Evolutionary conservation across 495 filamentous ascomycete genomes (phyloP).

Genomic region (Hypoxylon subgilvum): DNA sequence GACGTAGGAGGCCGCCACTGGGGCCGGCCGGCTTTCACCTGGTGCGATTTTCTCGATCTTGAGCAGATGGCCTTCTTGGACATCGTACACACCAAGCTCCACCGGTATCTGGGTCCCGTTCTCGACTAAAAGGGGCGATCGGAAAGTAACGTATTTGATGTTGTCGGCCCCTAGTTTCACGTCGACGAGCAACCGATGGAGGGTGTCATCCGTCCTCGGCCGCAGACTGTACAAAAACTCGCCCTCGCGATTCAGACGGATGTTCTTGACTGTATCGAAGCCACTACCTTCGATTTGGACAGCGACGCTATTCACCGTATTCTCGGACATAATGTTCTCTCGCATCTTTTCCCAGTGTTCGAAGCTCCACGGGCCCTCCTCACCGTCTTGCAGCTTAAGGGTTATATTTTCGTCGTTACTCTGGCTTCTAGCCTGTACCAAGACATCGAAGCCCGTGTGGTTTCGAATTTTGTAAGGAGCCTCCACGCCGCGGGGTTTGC

Average conservation of each 20-base stretch:
- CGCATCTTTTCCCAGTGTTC: slow-evolving; percentile 94
- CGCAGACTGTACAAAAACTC: slow-evolving; percentile 87
- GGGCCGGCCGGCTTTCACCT: slow-evolving; percentile 87
- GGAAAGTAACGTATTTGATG: slow-evolving; percentile 95
- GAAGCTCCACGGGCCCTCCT: slow-evolving; percentile 94
- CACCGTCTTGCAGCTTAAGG: slow-evolving; percentile 84
- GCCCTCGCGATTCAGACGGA: slow-evolving; percentile 90
- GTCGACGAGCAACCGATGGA: slow-evolving; percentile 90
- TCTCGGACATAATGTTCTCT: slow-evolving; percentile 84
- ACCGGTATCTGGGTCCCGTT: slow-evolving; percentile 97
- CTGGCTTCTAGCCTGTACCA: slow-evolving; percentile 77
- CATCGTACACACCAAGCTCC: slow-evolving; percentile 91
- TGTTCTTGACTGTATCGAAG: slow-evolving; percentile 86
- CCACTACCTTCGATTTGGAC: slow-evolving; percentile 89
- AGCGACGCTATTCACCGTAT: slow-evolving; percentile 74
- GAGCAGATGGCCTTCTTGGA: slow-evolving; percentile 84
- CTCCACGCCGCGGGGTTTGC: slow-evolving; percentile 89
- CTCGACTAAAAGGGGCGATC: slow-evolving; percentile 94
- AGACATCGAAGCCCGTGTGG: slow-evolving; percentile 89
- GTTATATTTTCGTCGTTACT: slow-evolving; percentile 63
- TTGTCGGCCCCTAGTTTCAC: slow-evolving; percentile 89
- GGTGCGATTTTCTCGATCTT: slow-evolving; percentile 98
- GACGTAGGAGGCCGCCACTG: slow-evolving; percentile 88
- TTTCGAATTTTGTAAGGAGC: slow-evolving; percentile 93
- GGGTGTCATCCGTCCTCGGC: slow-evolving; percentile 74